These are phyloP conservation scores for Geosmithia putterillii DNA, from an alignment of 2,329 filamentous ascomycete genomes.

Conservation along the genomic window DNA sequence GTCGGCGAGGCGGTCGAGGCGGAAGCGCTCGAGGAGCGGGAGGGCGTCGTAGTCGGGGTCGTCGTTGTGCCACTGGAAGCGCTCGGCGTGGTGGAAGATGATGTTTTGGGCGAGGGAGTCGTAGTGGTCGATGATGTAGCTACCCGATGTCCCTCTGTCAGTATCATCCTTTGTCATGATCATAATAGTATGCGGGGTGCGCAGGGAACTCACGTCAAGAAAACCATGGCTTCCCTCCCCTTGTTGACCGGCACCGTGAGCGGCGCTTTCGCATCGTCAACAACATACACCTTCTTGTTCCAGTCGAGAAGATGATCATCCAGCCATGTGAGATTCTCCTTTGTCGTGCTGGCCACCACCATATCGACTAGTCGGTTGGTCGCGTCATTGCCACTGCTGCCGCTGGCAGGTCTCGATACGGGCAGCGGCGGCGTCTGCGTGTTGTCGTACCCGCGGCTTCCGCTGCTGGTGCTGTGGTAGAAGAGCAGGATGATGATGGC, in stretches of 20 bases:
- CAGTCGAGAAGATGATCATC: slow-evolving; percentile 27
- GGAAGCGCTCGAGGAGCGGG: slow-evolving; percentile 32
- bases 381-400: slow-evolving; percentile 1
- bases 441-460: neutral
- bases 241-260: slow-evolving; percentile 37
- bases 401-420: slow-evolving; percentile 2
- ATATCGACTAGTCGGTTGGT: slow-evolving; percentile 15
- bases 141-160: no score
- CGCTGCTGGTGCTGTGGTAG: slow-evolving; percentile 8
- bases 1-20: slow-evolving; percentile 34
- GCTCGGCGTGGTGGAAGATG: slow-evolving; percentile 34
- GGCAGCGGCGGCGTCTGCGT: neutral
- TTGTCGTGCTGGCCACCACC: slow-evolving; percentile 19
- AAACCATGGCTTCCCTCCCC: slow-evolving; percentile 40
- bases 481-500: slow-evolving; percentile 11
- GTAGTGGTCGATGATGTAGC: slow-evolving; percentile 37
- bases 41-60: slow-evolving; percentile 42
- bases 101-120: slow-evolving; percentile 27
- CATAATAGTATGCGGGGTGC: neutral
- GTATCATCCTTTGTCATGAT: no score
- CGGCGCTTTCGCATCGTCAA: slow-evolving; percentile 31
- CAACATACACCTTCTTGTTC: slow-evolving; percentile 41
- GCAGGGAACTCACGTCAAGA: slow-evolving; percentile 30
- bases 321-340: slow-evolving; percentile 25
- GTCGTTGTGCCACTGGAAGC: slow-evolving; percentile 42